Evolutionary conservation across 768 basidiomycete species (phyloP), one percentile per base, ranked within the genome.

Genomic region (Suillus cothurnatus): DNA sequence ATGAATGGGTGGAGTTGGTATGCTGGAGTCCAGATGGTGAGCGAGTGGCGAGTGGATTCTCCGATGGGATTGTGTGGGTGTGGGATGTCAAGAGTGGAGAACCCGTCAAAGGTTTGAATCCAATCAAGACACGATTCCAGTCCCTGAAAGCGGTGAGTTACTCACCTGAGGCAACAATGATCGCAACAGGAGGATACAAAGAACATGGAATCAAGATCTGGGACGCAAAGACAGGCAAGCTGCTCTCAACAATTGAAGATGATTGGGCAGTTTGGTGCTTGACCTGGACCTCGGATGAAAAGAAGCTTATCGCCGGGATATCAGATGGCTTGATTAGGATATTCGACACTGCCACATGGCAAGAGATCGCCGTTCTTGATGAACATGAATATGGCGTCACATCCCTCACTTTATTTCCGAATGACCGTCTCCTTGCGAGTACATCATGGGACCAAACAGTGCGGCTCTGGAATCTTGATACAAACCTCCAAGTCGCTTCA

Each of bases 21-120:
- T 23, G 53, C 19, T 56, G 53, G 53, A 32, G 32, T 34, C 55
- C n/a, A 6, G 62, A 71, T 53, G 67, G 66, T 21, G 38, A 45
- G 43, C 57, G 39, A 32, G 49, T 73, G 2, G 61, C 67, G 58
- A 63, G 69, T 6, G 66, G 61, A 32, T 47, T 11, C 0, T 19
- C 60, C 2, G 71, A 73, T 9, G 53, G 36, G 2, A 66, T 64
- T 11, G 57, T 66, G 15, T 31, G 61, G 19, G 45, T 61, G 17
- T 61, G 61, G 43, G 45, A 47, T 47, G 45, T n/a, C 11, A 1
- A n/a, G 21, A 45, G 43, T 9, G 9, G 43, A 4, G 21, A 45
- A 45, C 43, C 43, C 61, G 15, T 61, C 11, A 6, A 21, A 7
- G 45, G 45, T 61, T 12, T 50, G 49, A 50, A 50, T 50, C 49